Conservation (phyloP, 2,329 filamentous ascomycete species). For the Talaromyces funiculosus region DNA sequence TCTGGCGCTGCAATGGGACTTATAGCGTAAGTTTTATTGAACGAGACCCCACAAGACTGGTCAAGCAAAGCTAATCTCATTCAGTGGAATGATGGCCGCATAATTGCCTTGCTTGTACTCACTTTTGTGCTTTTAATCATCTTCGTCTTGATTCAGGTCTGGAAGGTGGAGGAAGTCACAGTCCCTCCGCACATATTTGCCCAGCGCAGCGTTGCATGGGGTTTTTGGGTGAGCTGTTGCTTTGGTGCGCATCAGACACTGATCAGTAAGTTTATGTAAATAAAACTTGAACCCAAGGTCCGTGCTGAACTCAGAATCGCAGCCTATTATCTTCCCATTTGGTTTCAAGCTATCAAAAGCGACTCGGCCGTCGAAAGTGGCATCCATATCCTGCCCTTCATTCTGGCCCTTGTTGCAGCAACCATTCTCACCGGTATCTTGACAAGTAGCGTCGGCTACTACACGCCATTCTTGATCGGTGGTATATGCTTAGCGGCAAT, state of each 20-base stretch:
- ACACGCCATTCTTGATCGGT: conserved; percentile 22
- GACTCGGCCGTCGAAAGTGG: conserved; percentile 31
- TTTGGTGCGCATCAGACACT: not conserved
- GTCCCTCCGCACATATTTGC: conserved; percentile 41
- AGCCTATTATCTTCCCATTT: conserved; percentile 26
- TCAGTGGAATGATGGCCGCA: conserved; percentile 39
- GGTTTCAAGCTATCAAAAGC: conserved; percentile 22
- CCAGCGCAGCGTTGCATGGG: conserved; percentile 36
- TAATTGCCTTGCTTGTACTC: conserved; percentile 48
- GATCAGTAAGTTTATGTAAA: not conserved
- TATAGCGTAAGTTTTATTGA: not conserved
- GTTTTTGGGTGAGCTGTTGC: not conserved
- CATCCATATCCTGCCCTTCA: conserved; percentile 37
- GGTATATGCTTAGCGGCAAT: conserved; percentile 24
- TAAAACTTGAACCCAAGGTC: not conserved
- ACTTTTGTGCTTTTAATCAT: conserved; percentile 44
- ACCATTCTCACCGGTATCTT: conserved; percentile 23
- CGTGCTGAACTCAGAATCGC: not conserved
- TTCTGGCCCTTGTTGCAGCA: conserved; percentile 29
- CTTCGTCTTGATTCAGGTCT: conserved; percentile 31
- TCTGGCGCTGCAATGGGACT: conserved; percentile 44
- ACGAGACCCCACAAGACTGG: not conserved
- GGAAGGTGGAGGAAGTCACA: conserved; percentile 32
- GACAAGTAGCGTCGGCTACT: conserved; percentile 23
- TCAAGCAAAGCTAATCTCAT: conserved; percentile 15